Conservation (phyloP, 371 early-diverging fungal species). For the Fennellomyces sp. region DNA sequence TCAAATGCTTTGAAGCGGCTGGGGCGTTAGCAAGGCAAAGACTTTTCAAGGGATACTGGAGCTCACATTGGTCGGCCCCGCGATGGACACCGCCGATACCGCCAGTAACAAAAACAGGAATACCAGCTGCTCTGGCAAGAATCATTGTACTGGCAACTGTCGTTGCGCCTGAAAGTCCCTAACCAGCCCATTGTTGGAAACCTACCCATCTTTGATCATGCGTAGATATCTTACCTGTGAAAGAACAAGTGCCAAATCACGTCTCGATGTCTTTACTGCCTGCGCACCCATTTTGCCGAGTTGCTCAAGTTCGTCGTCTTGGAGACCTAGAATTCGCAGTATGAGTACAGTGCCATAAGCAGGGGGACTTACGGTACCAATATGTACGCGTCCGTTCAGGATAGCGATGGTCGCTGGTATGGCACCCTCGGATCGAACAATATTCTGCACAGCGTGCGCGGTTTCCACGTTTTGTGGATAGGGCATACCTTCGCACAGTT, state of each 20-base stretch:
- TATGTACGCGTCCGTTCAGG: slow-evolving; percentile 80
- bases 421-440: slow-evolving; percentile 73
- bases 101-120: slow-evolving; percentile 92
- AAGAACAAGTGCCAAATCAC: slow-evolving; percentile 82
- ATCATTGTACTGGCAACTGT: slow-evolving; percentile 93
- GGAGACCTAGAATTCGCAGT: slow-evolving; percentile 28
- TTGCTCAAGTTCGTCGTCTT: slow-evolving; percentile 56
- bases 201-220: not conserved
- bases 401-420: slow-evolving; percentile 93
- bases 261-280: slow-evolving; percentile 81
- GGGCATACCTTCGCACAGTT: slow-evolving; percentile 86
- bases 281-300: slow-evolving; percentile 65
- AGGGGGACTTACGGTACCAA: slow-evolving; percentile 50
- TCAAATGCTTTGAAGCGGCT: slow-evolving; percentile 81
- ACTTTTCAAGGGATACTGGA: too few relatives aligned
- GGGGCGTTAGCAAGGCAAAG: not conserved
- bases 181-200: too few relatives aligned
- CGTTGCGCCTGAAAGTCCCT: slow-evolving; percentile 79
- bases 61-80: slow-evolving; percentile 73
- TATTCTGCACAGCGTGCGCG: slow-evolving; percentile 77
- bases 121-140: slow-evolving; percentile 83
- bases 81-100: slow-evolving; percentile 97
- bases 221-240: slow-evolving; percentile 47
- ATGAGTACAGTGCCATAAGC: not conserved
- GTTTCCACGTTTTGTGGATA: slow-evolving; percentile 90